Conservation (phyloP, 768 basidiomycete genomes). For the Leccinum imitatum region DNA sequence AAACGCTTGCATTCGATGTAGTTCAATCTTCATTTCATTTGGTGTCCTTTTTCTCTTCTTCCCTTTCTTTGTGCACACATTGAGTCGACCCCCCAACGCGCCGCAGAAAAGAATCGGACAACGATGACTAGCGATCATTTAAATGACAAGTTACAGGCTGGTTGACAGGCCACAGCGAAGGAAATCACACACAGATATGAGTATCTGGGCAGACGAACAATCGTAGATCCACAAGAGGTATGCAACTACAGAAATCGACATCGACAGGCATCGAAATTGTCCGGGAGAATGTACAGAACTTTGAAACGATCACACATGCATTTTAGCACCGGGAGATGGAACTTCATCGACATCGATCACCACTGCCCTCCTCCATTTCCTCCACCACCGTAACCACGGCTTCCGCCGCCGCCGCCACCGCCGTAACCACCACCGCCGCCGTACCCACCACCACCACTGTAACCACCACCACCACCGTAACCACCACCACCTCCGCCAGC, state of each 20-base stretch:
- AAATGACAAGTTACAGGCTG: not conserved
- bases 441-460: conserved; percentile 3
- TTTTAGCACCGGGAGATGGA: conserved; percentile 6
- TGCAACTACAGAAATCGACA: conserved; percentile 11
- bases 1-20: conserved; percentile 8
- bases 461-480: conserved; percentile 8
- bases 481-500: conserved; percentile 21
- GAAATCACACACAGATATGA: not conserved
- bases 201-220: not conserved
- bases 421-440: conserved; percentile 10
- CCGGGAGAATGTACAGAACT: conserved; percentile 2
- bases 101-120: not conserved
- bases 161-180: not conserved
- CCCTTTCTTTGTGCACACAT: not conserved
- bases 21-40: not conserved
- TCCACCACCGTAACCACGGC: conserved; percentile 6
- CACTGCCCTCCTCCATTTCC: conserved; percentile 5
- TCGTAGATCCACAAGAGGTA: not conserved
- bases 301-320: conserved; percentile 10
- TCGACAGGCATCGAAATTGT: conserved; percentile 7
- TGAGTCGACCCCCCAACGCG: not conserved
- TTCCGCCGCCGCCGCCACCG: not conserved
- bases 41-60: not conserved
- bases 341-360: conserved; percentile 6
- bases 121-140: not conserved